A percentile compares a stretch with the other conserved stretches of the same genome.
These are phyloP conservation scores for Hypericum androsaemum DNA, from an alignment of 345 rosid species.

Conservation along the genomic window DNA sequence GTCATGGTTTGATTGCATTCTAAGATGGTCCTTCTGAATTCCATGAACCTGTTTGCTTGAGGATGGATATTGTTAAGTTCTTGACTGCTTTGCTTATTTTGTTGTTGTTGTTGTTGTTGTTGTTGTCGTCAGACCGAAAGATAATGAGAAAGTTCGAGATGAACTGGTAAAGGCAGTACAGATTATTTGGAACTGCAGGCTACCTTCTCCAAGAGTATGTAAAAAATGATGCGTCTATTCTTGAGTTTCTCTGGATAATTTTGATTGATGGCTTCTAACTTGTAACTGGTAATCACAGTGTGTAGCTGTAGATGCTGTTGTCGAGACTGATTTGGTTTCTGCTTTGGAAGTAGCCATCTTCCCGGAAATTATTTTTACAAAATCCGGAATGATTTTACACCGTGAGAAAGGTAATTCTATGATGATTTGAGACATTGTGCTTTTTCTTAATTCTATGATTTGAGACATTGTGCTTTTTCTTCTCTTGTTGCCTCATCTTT, in stretches of 20 bases:
- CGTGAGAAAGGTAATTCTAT: slow-evolving; percentile 61
- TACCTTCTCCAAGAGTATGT: slow-evolving; percentile 85
- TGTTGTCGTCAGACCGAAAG: slow-evolving; percentile 47
- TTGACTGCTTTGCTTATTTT: too few species aligned
- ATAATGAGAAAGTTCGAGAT: slow-evolving; percentile 48
- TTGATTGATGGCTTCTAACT: slow-evolving; percentile 3
- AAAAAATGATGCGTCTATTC: slow-evolving; percentile 5
- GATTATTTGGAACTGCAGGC: slow-evolving; percentile 79
- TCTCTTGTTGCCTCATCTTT: not conserved
- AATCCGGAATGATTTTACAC: slow-evolving; percentile 74
- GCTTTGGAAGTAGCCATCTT: slow-evolving; percentile 55
- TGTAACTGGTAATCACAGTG: slow-evolving; percentile 30
- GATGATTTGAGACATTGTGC: not conserved
- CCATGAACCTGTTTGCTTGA: too few species aligned
- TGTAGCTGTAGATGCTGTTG: slow-evolving; percentile 77
- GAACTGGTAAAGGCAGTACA: slow-evolving; percentile 73
- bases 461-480: not conserved
- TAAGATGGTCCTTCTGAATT: too few species aligned
- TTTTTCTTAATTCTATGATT: not conserved
- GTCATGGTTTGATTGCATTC: too few species aligned
- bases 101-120: too few species aligned
- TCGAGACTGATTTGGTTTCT: slow-evolving; percentile 57
- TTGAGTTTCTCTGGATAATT: not conserved
- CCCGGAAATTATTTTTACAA: slow-evolving; percentile 76
- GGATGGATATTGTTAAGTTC: too few species aligned